A percentile compares a stretch with the other conserved stretches of the same genome.
Conservation (phyloP, 352 stramenopile genomes). For the Saprolegnia parasitica region DNA sequence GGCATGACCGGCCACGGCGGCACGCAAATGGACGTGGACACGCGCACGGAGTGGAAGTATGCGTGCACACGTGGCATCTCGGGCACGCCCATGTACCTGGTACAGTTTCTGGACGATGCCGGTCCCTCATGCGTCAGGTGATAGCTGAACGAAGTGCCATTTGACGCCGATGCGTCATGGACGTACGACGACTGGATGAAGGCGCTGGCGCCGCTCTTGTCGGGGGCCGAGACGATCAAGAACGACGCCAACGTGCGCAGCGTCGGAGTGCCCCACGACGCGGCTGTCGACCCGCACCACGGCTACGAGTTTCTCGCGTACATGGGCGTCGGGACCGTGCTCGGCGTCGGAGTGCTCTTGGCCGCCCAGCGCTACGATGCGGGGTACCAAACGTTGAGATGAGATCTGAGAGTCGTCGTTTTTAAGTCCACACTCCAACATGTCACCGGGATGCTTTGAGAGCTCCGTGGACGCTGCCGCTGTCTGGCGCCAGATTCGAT, state of each 20-base stretch:
- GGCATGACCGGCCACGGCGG: slow-evolving; percentile 73
- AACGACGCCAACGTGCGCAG: background rate
- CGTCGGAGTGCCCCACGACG: background rate
- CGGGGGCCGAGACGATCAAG: background rate
- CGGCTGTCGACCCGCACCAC: background rate
- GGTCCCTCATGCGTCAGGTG: background rate
- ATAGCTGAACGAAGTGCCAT: slow-evolving; percentile 64
- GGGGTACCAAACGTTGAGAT: slow-evolving; percentile 11
- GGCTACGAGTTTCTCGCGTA: slow-evolving; percentile 15
- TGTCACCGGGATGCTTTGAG: background rate
- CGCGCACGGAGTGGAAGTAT: slow-evolving; percentile 76
- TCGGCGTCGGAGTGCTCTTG: background rate
- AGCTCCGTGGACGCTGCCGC: background rate
- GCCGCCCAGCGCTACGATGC: slow-evolving; percentile 6
- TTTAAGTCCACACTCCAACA: background rate
- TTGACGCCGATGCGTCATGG: slow-evolving; percentile 46
- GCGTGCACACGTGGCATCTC: slow-evolving; percentile 65
- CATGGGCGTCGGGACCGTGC: background rate
- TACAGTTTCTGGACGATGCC: background rate
- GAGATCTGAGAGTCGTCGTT: background rate
- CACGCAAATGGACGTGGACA: slow-evolving; percentile 54
- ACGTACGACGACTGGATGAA: slow-evolving; percentile 55
- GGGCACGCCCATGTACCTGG: slow-evolving; percentile 68
- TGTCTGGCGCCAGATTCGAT: background rate
- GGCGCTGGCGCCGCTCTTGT: slow-evolving; percentile 36